These are phyloP conservation scores for Alternaria hordeiaustralica DNA, from an alignment of 2,329 filamentous ascomycete genomes.

Conservation along the genomic window DNA sequence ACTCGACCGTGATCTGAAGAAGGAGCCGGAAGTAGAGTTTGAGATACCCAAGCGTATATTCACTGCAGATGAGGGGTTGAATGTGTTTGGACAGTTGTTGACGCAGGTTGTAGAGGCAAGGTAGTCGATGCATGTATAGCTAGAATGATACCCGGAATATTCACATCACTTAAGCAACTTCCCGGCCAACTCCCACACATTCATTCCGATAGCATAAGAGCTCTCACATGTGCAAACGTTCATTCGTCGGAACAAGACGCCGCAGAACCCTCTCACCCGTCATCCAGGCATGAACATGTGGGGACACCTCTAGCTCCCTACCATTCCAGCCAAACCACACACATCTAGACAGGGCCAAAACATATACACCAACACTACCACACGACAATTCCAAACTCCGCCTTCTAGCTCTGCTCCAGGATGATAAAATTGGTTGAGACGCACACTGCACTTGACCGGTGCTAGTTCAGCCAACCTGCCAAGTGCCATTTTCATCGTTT, in stretches of 20 bases:
- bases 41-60: slow-evolving; percentile 91
- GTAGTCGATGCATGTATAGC: slow-evolving; percentile 14
- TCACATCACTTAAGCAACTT: neutral
- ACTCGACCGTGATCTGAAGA: slow-evolving; percentile 81
- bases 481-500: neutral
- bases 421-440: neutral
- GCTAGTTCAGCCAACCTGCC: neutral
- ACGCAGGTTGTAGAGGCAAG: slow-evolving; percentile 36
- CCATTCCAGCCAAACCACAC: neutral
- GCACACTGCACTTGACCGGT: neutral
- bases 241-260: neutral
- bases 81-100: slow-evolving; percentile 41
- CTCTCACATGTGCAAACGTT: neutral
- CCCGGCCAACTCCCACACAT: neutral
- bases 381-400: neutral
- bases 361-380: neutral
- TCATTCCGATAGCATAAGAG: neutral
- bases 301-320: neutral
- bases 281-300: neutral
- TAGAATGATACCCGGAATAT: slow-evolving; percentile 9
- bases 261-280: neutral
- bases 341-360: neutral
- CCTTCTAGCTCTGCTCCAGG: neutral
- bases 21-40: slow-evolving; percentile 86
- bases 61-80: slow-evolving; percentile 46